Evolutionary conservation across 1,284 basidiomycete genomes (phyloP).

Genomic region (Meripilus lineatus): DNA sequence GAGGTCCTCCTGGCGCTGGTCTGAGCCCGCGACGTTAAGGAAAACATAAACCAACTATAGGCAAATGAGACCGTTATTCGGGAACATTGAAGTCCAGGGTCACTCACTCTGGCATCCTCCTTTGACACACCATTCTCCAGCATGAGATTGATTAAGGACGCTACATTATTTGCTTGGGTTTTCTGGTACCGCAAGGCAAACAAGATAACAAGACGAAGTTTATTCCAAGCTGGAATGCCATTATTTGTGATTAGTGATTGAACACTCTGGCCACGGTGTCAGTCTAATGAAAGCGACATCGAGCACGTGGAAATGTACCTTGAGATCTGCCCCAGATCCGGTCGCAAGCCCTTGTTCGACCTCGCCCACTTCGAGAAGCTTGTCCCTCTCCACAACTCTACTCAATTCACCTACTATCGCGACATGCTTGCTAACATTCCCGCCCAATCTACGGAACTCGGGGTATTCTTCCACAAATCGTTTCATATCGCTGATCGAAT

Average conservation of each 20-base stretch:
- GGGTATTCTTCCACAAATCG: constrained; percentile 98
- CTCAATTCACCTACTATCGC: constrained; percentile 95
- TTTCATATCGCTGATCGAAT: constrained; percentile 97
- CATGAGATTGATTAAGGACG: constrained; percentile 78
- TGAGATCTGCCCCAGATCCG: constrained; percentile 85
- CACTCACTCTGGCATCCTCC: constrained; percentile 76
- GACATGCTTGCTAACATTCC: constrained; percentile 98
- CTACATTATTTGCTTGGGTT: constrained; percentile 80
- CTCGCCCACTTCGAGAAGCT: constrained; percentile 87
- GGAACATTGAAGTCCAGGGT: background rate
- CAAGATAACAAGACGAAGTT: constrained; percentile 89
- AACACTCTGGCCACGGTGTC: constrained; percentile 60
- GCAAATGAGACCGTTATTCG: constrained; percentile 4
- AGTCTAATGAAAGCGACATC: background rate
- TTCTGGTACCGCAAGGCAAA: constrained; percentile 97
- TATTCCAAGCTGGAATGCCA: constrained; percentile 71
- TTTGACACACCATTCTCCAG: constrained; percentile 78
- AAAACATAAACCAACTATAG: constrained; percentile 87
- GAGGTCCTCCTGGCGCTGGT: constrained; percentile 96
- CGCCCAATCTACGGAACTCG: constrained; percentile 93
- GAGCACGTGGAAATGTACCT: constrained; percentile 47
- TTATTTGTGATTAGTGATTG: constrained; percentile 70
- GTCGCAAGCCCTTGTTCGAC: constrained; percentile 96
- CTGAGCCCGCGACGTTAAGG: constrained; percentile 90
- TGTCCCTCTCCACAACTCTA: constrained; percentile 81